Conservation (phyloP, 2,329 filamentous ascomycete species). For the Dothidotthia symphoricarpi region DNA sequence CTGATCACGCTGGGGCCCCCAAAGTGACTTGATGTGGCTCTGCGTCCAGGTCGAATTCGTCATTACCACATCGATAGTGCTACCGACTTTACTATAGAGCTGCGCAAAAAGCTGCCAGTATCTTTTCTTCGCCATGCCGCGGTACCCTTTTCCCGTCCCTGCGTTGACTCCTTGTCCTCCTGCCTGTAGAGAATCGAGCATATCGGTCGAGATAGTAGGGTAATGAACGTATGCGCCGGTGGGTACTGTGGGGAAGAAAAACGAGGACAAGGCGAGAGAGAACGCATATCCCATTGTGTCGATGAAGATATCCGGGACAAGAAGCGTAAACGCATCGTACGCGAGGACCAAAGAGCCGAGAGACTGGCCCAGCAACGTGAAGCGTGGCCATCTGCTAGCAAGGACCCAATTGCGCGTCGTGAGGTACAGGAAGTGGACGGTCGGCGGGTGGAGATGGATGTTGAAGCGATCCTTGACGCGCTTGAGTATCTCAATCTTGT, state of each 20-base stretch:
- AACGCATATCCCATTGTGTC: slow-evolving; percentile 99
- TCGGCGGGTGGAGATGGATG: slow-evolving; percentile 80
- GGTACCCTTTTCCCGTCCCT: slow-evolving; percentile 70
- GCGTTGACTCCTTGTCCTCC: slow-evolving; percentile 73
- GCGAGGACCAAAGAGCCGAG: slow-evolving; percentile 83
- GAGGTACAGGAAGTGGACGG: slow-evolving; percentile 85
- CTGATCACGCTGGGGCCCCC: slow-evolving; percentile 56
- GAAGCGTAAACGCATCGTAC: slow-evolving; percentile 87
- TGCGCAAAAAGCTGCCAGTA: slow-evolving; percentile 88
- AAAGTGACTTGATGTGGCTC: slow-evolving; percentile 69
- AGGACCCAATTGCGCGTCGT: slow-evolving; percentile 84
- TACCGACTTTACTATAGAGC: slow-evolving; percentile 79
- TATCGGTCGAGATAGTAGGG: slow-evolving; percentile 96
- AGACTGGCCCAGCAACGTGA: slow-evolving; percentile 92
- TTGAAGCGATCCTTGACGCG: slow-evolving; percentile 84
- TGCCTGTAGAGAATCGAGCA: slow-evolving; percentile 72
- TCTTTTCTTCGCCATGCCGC: slow-evolving; percentile 68
- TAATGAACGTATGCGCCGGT: slow-evolving; percentile 97
- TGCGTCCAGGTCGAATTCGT: slow-evolving; percentile 97
- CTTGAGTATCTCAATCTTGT: slow-evolving; percentile 73
- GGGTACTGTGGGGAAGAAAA: slow-evolving; percentile 75
- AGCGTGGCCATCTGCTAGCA: slow-evolving; percentile 81
- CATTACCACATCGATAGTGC: slow-evolving; percentile 89
- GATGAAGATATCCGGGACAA: slow-evolving; percentile 90
- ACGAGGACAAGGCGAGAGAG: slow-evolving; percentile 75